These are phyloP conservation scores for Fusarium buxicola DNA, from an alignment of 2,329 filamentous ascomycete genomes.

Conservation along the genomic window DNA sequence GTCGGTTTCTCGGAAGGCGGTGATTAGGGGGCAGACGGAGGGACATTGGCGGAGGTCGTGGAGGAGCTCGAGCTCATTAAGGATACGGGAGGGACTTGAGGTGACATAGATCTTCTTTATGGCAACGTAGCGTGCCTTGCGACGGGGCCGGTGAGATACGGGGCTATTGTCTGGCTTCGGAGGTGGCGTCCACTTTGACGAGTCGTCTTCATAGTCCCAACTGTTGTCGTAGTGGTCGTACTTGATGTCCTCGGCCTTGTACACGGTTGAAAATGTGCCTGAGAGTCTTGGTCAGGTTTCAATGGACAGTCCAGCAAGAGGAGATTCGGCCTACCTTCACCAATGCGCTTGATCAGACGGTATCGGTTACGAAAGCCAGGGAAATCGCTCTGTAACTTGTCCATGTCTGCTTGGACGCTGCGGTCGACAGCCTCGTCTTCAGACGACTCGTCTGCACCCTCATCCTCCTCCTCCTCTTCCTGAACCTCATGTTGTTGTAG, in stretches of 20 bases:
- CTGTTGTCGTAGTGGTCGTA: slow-evolving; percentile 87
- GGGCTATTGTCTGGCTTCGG: slow-evolving; percentile 63
- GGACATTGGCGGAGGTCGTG: slow-evolving; percentile 85
- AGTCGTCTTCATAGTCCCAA: slow-evolving; percentile 82
- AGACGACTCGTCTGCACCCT: slow-evolving; percentile 57
- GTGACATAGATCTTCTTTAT: slow-evolving; percentile 99
- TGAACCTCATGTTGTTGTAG: slow-evolving; percentile 37
- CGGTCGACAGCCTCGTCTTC: slow-evolving; percentile 75
- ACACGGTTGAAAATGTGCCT: slow-evolving; percentile 99
- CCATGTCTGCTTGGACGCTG: slow-evolving; percentile 85
- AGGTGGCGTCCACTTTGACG: slow-evolving; percentile 76
- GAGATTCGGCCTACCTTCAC: slow-evolving; percentile 75
- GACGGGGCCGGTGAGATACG: slow-evolving; percentile 46
- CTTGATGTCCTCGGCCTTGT: slow-evolving; percentile 94
- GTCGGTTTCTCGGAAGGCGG: slow-evolving; percentile 93
- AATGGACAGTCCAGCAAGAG: not conserved
- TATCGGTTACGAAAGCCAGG: slow-evolving; percentile 86
- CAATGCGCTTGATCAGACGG: slow-evolving; percentile 94
- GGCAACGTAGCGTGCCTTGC: slow-evolving; percentile 80
- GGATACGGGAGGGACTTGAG: slow-evolving; percentile 89
- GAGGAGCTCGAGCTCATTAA: slow-evolving; percentile 95
- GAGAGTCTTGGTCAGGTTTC: slow-evolving; percentile 19
- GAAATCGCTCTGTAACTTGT: slow-evolving; percentile 83
- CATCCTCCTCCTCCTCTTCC: slow-evolving; percentile 55
- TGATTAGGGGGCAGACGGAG: slow-evolving; percentile 94